Base-by-base conservation (phyloP, 306 rosid genomes). In the Lithocarpus polystachyus region DNA sequence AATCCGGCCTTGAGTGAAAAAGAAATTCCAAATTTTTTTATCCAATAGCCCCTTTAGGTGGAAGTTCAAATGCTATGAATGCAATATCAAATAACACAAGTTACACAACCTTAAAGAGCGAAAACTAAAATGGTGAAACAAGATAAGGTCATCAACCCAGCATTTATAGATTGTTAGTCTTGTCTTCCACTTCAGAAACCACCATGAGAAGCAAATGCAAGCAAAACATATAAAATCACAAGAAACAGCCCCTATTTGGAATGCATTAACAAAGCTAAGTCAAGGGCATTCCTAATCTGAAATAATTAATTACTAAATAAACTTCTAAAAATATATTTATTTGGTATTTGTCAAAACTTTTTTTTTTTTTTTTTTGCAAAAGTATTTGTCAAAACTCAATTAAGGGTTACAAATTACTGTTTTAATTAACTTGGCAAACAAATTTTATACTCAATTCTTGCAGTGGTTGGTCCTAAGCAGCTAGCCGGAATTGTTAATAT, bases 21-120 rank as follows among this genome's bases (percentile, higher is more conserved):
- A 95, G 96, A 79, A 89, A 95, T 81, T 89, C 83, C 92, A 95
- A 83, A 18, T 93, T 85, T 83, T 78, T 82, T 83, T 98, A 93
- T 82, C 99, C 98, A 82, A 93, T 75, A 68, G 99, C 99, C 67
- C 93, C 97, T 82, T 95, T 91, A 56, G 98, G 96, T 67, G 96
- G 97, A 84, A 95, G 99, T 81, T 95, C 99, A 83, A 95, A 95
- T 71, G 99, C 96, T 68, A 97, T 93, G 87, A 95, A 93, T 84
- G 98, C 99, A 45, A 95, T 82, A 75, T 97, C 93, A 79, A 92
- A 93, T 77, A 95, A 81, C 76, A 90, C 74, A 69, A 93, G 45
- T 40, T 40, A 40, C 45, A 40, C 45, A 40, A 40, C 99, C 98
- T 95, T 89, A 91, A 89, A 87, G 82, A 62, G 78, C 67, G 51